Base-by-base conservation (phyloP, 495 filamentous ascomycete genomes). In the Aspergillus kassunensis region DNA sequence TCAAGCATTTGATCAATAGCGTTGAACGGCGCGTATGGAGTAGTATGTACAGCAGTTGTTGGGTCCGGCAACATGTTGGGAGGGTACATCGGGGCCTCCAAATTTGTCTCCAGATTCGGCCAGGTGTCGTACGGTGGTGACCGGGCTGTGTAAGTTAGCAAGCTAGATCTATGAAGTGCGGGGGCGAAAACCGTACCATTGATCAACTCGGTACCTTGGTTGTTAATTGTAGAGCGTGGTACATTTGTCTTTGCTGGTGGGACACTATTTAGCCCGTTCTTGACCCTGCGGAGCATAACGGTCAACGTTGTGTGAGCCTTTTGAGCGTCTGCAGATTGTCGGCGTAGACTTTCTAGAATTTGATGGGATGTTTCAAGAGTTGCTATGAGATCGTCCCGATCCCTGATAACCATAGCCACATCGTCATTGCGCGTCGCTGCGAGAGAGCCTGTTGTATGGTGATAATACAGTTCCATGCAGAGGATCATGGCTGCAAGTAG, bases 401-500 rank as follows among this genome's bases (percentile, higher is more conserved):
- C 80, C 56, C 83, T 79, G 7, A 78, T 34, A 19, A 53, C 55
- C 24, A 51, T 51, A 11, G 56, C 45, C 1, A 57, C 20, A 16
- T 40, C 49, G 11, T 54, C 53, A 12, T 43, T 42, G 2, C 41
- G 15, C 6, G 16, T 29, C 13, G 25, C 36, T 13, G 2, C 9
- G 8, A 18, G 35, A 3, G 31, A 19, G 2, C 21, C 29, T 2
- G 39, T 43, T 3, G 27, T 51, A 12, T 55, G 52, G 9, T 64
- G 59, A 25, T 67, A 66, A 0, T 64, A 66, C 4, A 96, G 73
- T 54, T 95, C 90, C 25, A 96, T 73, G 56, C 84, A 85, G 16
- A 97, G 78, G 49, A 96, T 83, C 89, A 96, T 96, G 2, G 89
- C 87, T 1, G 89, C 90, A 15, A 95, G 83, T 12, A 96, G 70